phyloP scores from a whole-genome alignment of 176 grass and related monocot species.

The Musa itinerans region DNA sequence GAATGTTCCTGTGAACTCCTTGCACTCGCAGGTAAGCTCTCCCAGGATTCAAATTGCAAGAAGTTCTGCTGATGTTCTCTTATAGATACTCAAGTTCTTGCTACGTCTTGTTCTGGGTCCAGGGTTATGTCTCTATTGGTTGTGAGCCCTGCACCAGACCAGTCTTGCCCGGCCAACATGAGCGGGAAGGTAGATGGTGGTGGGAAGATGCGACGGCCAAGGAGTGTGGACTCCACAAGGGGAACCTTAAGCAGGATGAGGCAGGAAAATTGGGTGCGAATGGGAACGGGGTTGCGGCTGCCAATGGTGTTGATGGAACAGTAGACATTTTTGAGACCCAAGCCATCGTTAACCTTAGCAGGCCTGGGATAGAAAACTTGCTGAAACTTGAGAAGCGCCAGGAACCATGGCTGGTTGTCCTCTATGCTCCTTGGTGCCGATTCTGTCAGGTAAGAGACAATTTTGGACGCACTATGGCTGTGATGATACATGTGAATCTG shows the following conservation, averaged over 20 bases:
- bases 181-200: constrained; percentile 96
- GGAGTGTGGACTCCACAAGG: constrained; percentile 97
- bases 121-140: constrained; percentile 92
- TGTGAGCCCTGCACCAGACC: constrained; percentile 97
- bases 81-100: neutral
- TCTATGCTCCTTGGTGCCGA: constrained; percentile 77
- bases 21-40: constrained; percentile 57
- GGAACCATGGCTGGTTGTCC: constrained; percentile 69
- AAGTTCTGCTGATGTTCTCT: neutral
- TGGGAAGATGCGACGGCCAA: constrained; percentile 96
- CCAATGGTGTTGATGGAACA: constrained; percentile 3
- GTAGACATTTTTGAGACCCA: constrained; percentile 71
- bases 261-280: constrained; percentile 30
- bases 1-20: constrained; percentile 81
- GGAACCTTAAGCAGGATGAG: constrained; percentile 52
- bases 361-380: constrained; percentile 63
- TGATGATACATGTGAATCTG: too few species aligned
- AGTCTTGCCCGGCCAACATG: constrained; percentile 76
- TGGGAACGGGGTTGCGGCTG: constrained; percentile 28
- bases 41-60: neutral
- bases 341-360: constrained; percentile 50
- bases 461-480: too few species aligned
- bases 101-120: neutral
- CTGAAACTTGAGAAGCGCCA: constrained; percentile 44
- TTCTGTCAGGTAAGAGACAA: constrained; percentile 54